These are phyloP conservation scores for Arthrobotrys pseudoclavata DNA, from an alignment of 2,329 filamentous ascomycete genomes.

Conservation along the genomic window DNA sequence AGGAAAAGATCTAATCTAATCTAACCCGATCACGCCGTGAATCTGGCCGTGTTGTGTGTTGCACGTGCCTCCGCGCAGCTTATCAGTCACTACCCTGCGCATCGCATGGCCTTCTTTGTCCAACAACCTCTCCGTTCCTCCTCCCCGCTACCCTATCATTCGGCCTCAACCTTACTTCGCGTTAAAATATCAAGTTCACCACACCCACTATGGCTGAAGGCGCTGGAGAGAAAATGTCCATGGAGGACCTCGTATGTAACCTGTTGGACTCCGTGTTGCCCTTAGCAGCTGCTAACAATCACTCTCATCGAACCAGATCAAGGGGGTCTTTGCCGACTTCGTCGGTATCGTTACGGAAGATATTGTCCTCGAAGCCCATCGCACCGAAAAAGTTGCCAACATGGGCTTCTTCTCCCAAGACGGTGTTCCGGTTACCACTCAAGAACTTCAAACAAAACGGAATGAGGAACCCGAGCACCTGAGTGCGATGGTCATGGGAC, in stretches of 20 bases:
- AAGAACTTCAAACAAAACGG: slow-evolving; percentile 47
- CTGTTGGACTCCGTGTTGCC: not conserved
- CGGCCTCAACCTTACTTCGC: not conserved
- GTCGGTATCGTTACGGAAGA: slow-evolving; percentile 55
- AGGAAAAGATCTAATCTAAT: slow-evolving; percentile 4
- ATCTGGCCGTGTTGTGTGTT: slow-evolving; percentile 14
- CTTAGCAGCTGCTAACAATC: not conserved
- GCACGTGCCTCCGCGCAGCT: slow-evolving; percentile 32
- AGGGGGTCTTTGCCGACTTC: slow-evolving; percentile 51
- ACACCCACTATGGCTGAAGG: slow-evolving; percentile 40
- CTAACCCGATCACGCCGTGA: not conserved
- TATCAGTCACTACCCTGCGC: not conserved
- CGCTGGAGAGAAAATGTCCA: slow-evolving; percentile 39
- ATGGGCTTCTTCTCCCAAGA: slow-evolving; percentile 58
- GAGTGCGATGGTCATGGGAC: slow-evolving; percentile 53
- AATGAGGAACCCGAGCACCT: slow-evolving; percentile 49
- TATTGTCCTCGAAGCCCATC: slow-evolving; percentile 58
- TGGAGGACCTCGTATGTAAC: slow-evolving; percentile 46
- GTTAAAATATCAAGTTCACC: not conserved
- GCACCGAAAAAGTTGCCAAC: slow-evolving; percentile 54
- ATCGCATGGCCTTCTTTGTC: not conserved
- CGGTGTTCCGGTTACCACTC: slow-evolving; percentile 46
- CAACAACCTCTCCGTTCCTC: not conserved
- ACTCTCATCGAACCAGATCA: slow-evolving; percentile 23
- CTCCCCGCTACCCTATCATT: not conserved